Evolutionary conservation across 176 grass and related monocot genomes (phyloP).

Genomic region (Thalia dealbata): DNA sequence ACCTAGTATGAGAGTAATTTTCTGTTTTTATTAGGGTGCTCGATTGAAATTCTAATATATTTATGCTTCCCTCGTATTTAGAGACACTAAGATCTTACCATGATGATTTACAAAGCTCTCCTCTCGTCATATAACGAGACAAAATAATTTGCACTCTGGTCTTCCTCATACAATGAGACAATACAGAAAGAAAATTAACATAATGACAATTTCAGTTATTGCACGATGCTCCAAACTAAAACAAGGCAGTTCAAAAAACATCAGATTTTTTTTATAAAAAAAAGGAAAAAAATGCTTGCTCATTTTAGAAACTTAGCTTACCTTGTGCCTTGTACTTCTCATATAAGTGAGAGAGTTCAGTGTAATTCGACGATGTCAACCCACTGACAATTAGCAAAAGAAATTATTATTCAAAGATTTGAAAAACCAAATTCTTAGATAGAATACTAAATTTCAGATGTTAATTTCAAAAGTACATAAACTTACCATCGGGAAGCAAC

Average conservation of each 20-base stretch:
- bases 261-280: not conserved
- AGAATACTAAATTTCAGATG: not conserved
- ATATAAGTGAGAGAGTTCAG: constrained; percentile 86
- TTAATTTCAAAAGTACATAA: not conserved
- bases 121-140: not conserved
- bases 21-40: too few relatives aligned
- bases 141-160: not conserved
- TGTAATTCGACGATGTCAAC: constrained; percentile 89
- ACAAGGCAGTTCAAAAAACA: not conserved
- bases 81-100: not conserved
- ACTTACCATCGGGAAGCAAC: constrained; percentile 94
- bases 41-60: too few relatives aligned
- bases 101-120: not conserved
- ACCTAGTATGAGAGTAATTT: not conserved
- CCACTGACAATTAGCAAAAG: constrained; percentile 41
- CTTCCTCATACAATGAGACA: not conserved
- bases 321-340: constrained; percentile 99
- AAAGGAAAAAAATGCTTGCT: not conserved
- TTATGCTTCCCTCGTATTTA: too few relatives aligned
- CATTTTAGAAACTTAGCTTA: constrained; percentile 13
- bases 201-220: not conserved
- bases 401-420: constrained; percentile 7
- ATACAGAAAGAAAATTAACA: not conserved
- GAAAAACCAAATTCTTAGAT: not conserved
- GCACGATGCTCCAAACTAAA: not conserved